A percentile compares a stretch with the other conserved stretches of the same genome.
phyloP scores from a whole-genome alignment of 208 protist genomes.

The Phytomonas sp. region DNA sequence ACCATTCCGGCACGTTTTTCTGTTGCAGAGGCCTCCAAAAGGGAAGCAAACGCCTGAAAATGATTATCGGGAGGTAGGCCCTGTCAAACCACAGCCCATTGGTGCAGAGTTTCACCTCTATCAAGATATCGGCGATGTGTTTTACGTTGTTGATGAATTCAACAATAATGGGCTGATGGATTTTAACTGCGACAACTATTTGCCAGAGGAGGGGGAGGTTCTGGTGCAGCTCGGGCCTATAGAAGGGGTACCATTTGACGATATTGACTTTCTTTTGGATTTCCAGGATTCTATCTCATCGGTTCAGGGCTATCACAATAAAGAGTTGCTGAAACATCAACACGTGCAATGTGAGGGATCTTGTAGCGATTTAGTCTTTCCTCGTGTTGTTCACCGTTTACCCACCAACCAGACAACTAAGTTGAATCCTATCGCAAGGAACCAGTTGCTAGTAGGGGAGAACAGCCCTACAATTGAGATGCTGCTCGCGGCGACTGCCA shows the following conservation, averaged over 20 bases:
- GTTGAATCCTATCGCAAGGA: constrained; percentile 42
- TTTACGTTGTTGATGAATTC: constrained; percentile 38
- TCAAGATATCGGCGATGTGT: constrained; percentile 55
- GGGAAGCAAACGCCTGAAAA: constrained; percentile 31
- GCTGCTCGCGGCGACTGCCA: constrained; percentile 25
- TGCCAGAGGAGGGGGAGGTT: constrained; percentile 74
- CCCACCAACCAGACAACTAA: constrained; percentile 44
- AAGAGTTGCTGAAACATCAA: background rate
- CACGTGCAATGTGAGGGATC: constrained; percentile 40
- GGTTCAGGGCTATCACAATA: background rate
- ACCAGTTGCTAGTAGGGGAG: constrained; percentile 30
- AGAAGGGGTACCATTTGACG: constrained; percentile 65
- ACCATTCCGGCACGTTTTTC: constrained; percentile 33
- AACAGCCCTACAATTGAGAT: constrained; percentile 23
- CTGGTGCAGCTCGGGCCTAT: constrained; percentile 59
- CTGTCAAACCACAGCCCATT: constrained; percentile 33
- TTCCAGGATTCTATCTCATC: constrained; percentile 11
- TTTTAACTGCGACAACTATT: constrained; percentile 44
- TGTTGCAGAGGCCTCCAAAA: constrained; percentile 38
- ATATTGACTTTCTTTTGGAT: constrained; percentile 48
- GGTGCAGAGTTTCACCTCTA: constrained; percentile 57
- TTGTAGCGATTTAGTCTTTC: constrained; percentile 47
- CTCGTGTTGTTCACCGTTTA: constrained; percentile 42
- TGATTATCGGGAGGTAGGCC: constrained; percentile 31
- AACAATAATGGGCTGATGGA: constrained; percentile 35